Percentiles rank a stretch among this genome's conserved stretches.
These are phyloP conservation scores for Colletotrichum sp. DNA, from an alignment of 2,329 filamentous ascomycete species.

Conservation along the genomic window DNA sequence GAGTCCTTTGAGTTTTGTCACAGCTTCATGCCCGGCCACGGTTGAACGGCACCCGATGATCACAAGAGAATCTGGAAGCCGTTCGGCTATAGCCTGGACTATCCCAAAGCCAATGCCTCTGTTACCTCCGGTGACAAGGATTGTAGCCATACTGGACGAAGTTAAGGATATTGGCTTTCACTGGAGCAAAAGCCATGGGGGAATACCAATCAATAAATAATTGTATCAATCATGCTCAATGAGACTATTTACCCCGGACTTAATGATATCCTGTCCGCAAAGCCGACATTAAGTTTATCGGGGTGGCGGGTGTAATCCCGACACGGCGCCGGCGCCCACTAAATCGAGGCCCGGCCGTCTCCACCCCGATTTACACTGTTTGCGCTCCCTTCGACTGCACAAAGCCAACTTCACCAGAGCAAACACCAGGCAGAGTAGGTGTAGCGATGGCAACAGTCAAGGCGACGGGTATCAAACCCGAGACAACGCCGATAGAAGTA, in stretches of 20 bases:
- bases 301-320: not conserved
- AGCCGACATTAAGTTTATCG: not conserved
- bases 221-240: not conserved
- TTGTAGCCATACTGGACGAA: not conserved
- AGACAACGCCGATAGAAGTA: not conserved
- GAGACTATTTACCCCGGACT: not conserved
- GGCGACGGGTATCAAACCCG: not conserved
- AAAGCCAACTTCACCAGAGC: not conserved
- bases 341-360: not conserved
- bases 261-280: not conserved
- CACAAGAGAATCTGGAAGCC: not conserved
- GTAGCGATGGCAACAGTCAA: not conserved
- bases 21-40: not conserved
- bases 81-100: not conserved
- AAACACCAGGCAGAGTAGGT: not conserved
- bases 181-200: not conserved
- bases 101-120: not conserved
- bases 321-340: not conserved
- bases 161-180: not conserved
- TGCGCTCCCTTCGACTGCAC: not conserved
- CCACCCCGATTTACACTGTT: not conserved
- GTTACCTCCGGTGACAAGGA: not conserved
- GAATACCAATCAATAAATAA: not conserved
- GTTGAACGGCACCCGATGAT: not conserved
- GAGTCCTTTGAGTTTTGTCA: not conserved